Conservation (phyloP, 495 filamentous ascomycete genomes). For the Penicillium psychrofluorescens region DNA sequence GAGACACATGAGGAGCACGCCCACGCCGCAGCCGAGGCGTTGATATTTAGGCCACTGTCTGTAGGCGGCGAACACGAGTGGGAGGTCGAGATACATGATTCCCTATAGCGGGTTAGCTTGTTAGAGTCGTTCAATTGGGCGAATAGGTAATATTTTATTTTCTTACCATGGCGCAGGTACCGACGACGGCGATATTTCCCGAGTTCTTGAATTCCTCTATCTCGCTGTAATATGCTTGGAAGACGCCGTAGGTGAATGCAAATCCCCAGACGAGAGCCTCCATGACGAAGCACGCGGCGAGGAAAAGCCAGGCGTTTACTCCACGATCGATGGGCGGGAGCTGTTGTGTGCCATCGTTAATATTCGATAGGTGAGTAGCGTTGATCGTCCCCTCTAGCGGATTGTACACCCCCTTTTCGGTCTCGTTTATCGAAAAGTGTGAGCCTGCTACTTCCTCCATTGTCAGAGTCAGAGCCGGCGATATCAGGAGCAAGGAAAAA, state of each 20-base stretch:
- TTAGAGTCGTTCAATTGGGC: neutral
- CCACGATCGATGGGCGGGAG: constrained; percentile 52
- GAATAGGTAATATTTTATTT: neutral
- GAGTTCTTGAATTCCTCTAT: constrained; percentile 19
- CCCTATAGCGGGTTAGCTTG: constrained; percentile 1
- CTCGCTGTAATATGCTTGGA: constrained; percentile 26
- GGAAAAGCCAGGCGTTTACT: constrained; percentile 54
- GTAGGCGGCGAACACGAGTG: constrained; percentile 3
- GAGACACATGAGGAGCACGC: constrained; percentile 6
- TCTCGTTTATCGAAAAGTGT: too few species aligned
- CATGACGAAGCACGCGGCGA: constrained; percentile 49
- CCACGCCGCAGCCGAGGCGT: constrained; percentile 2
- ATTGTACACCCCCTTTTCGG: too few species aligned
- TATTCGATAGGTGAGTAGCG: too few species aligned
- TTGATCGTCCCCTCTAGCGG: too few species aligned
- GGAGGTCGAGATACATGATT: constrained; percentile 6
- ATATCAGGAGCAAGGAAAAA: too few species aligned
- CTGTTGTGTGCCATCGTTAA: neutral
- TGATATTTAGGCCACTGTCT: neutral
- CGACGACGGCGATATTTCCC: constrained; percentile 7
- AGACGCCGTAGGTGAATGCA: constrained; percentile 37
- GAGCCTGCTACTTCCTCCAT: too few species aligned
- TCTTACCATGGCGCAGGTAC: constrained; percentile 12
- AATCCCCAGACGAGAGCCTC: constrained; percentile 57
- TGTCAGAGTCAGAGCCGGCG: too few species aligned